Percentiles rank a stretch among this genome's conserved stretches.
These are phyloP conservation scores for Globisporangium canariense DNA, from an alignment of 352 stramenopile species.

Conservation along the genomic window DNA sequence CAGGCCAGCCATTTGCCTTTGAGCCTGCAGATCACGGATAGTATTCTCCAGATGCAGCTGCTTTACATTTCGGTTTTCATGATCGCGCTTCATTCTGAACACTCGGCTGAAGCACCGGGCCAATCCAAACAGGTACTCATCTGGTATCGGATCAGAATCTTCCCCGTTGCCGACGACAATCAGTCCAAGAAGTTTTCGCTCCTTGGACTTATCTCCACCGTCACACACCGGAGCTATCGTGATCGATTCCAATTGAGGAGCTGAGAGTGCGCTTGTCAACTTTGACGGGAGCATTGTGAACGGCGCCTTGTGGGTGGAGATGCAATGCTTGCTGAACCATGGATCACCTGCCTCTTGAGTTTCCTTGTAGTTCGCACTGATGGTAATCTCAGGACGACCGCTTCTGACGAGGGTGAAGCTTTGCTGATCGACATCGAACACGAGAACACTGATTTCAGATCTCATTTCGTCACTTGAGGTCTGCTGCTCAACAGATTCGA, in stretches of 20 bases:
- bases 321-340: slow-evolving; percentile 7
- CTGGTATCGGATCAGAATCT: background rate
- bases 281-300: slow-evolving; percentile 5
- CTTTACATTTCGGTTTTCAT: background rate
- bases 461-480: background rate
- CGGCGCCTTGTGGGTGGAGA: background rate
- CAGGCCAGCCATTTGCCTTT: background rate
- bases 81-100: background rate
- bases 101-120: background rate
- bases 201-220: background rate
- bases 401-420: slow-evolving; percentile 8
- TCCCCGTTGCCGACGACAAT: background rate
- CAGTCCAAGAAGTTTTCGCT: slow-evolving; percentile 5
- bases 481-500: background rate
- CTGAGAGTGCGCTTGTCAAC: background rate
- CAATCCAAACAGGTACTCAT: slow-evolving; percentile 4
- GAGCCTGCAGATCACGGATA: background rate
- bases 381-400: background rate
- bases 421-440: background rate
- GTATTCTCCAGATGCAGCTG: background rate
- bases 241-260: background rate
- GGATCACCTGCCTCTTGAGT: background rate
- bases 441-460: background rate
- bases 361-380: background rate
- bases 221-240: slow-evolving; percentile 3